Evolutionary conservation across 75 land plant genomes (phyloP).

Genomic region (Cunninghamia lanceolata): DNA sequence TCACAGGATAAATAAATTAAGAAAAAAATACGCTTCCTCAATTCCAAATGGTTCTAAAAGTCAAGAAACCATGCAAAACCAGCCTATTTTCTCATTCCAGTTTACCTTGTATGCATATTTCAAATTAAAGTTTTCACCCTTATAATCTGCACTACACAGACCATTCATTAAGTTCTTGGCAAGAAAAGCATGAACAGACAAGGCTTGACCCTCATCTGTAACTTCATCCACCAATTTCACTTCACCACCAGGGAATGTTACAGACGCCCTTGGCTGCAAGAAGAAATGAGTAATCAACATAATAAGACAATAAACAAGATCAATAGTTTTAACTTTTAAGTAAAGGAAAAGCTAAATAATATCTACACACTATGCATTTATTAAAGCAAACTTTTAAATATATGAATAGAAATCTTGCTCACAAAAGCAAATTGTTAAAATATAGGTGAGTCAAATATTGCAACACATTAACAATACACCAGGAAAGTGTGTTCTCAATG

Average conservation of each 20-base stretch:
- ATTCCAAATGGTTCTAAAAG: background rate
- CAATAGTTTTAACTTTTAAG: background rate
- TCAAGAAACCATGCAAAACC: background rate
- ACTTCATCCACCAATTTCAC: slow-evolving; percentile 57
- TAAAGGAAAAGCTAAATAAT: background rate
- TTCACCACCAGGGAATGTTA: slow-evolving; percentile 80
- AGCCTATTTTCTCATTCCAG: slow-evolving; percentile 2
- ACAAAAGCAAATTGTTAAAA: background rate
- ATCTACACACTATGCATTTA: background rate
- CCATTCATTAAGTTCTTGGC: slow-evolving; percentile 59
- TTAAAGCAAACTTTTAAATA: background rate
- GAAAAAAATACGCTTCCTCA: background rate
- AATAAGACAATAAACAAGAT: background rate
- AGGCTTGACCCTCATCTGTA: slow-evolving; percentile 38
- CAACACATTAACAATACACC: background rate
- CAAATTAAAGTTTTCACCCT: slow-evolving; percentile 50
- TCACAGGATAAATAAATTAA: background rate
- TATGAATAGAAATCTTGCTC: background rate
- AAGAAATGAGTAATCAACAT: background rate
- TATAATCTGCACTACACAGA: slow-evolving; percentile 50
- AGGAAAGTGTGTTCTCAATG: background rate
- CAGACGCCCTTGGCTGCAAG: slow-evolving; percentile 80
- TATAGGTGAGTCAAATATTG: background rate
- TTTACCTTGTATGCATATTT: slow-evolving; percentile 80
- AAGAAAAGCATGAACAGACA: slow-evolving; percentile 65